phyloP scores from a whole-genome alignment of 2,329 filamentous ascomycete genomes.

The Paraconiothyrium sp. region DNA sequence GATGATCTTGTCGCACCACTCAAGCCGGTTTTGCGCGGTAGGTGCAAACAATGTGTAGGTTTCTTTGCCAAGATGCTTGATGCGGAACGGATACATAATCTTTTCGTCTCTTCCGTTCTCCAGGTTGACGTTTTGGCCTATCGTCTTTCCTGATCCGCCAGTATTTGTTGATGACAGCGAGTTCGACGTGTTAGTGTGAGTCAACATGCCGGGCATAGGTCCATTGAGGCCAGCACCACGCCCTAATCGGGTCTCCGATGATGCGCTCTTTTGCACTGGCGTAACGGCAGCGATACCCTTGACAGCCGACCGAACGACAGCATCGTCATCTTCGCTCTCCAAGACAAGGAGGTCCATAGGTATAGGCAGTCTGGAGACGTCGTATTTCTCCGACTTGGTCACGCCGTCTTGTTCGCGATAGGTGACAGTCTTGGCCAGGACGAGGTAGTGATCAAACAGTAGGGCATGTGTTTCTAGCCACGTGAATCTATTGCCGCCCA shows the following conservation, averaged over 20 bases:
- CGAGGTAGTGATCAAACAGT: slow-evolving; percentile 95
- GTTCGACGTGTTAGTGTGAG: slow-evolving; percentile 73
- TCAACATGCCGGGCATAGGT: slow-evolving; percentile 61
- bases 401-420: slow-evolving; percentile 73
- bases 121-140: slow-evolving; percentile 58
- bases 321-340: slow-evolving; percentile 91
- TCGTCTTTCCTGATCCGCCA: slow-evolving; percentile 62
- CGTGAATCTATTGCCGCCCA: slow-evolving; percentile 86
- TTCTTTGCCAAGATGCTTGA: slow-evolving; percentile 95
- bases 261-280: slow-evolving; percentile 49
- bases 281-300: slow-evolving; percentile 73
- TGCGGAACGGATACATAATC: slow-evolving; percentile 90
- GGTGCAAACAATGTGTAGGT: slow-evolving; percentile 90
- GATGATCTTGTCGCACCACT: slow-evolving; percentile 94
- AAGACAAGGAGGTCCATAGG: slow-evolving; percentile 95
- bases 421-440: slow-evolving; percentile 82
- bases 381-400: slow-evolving; percentile 83
- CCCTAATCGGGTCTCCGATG: slow-evolving; percentile 62
- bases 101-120: slow-evolving; percentile 72
- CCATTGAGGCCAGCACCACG: slow-evolving; percentile 53
- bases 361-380: slow-evolving; percentile 94
- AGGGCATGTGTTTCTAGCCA: slow-evolving; percentile 95
- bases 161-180: slow-evolving; percentile 61
- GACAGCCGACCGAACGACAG: slow-evolving; percentile 80
- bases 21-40: slow-evolving; percentile 75